Evolutionary conservation across 176 grass and related monocot genomes (phyloP), one percentile per base, ranked within the genome.

Genomic region (Oryza nivara): DNA sequence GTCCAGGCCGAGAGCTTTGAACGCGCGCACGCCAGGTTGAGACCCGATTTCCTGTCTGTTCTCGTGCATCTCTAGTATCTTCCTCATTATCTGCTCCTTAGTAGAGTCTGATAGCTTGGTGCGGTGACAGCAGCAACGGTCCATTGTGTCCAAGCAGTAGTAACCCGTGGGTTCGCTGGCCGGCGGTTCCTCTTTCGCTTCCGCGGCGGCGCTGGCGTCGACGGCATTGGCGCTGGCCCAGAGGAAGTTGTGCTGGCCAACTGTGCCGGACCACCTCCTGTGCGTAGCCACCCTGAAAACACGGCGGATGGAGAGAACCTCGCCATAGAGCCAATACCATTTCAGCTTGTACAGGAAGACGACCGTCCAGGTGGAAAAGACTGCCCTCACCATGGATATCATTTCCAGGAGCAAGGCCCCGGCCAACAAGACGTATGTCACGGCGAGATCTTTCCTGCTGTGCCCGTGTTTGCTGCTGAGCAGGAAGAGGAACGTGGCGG

Each of bases 401-500:
- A 65, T 51, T 65, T 91, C 89, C 36, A 91, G 81, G 14, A 68
- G 8, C 15, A 88, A 22, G 71, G 80, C 85, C 25, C 80, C 85
- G 11, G 17, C 64, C 26, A 91, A 41, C 15, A 91, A 14, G 23
- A 88, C 28, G 56, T 91, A 84, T 15, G 85, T 85, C 22, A 91
- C 77, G 3, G 48, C n/a, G 11, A 91, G 30, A 23, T 91, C 85
- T 14, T 76, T 12, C 19, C 46, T 49, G 23, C 9, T 1, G 52
- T 85, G 76, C 14, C 40, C 71, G 9, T 72, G 45, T 26, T 67
- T 82, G 15, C 65, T 19, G 63, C 25, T 74, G 4, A 44, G 35
- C 16, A 19, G 13, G 58, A 91, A 91, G 13, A 91, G 85, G 2
- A 72, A 13, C 11, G 60, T 41, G 3, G 89, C 71, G 0, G 77